A percentile compares a stretch with the other conserved stretches of the same genome.
phyloP scores from a whole-genome alignment of 2,329 filamentous ascomycete species.

The Diaporthe sp. region DNA sequence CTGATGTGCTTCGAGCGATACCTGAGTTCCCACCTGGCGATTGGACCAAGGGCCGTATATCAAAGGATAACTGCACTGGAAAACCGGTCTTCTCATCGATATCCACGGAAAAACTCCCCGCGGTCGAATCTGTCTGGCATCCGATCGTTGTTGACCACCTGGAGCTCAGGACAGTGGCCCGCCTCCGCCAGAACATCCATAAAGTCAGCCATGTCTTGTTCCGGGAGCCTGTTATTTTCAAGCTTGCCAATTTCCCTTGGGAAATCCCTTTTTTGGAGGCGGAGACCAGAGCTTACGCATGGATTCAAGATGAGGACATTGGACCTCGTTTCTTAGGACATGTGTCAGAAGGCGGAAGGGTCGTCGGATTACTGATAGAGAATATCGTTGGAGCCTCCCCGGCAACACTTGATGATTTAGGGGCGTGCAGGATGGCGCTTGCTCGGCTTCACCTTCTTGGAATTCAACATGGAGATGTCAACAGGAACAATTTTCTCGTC shows the following conservation, averaged over 20 bases:
- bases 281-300: background rate
- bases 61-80: background rate
- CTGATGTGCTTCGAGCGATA: background rate
- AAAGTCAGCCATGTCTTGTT: constrained; percentile 2
- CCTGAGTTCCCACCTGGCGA: background rate
- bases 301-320: background rate
- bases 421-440: background rate
- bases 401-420: constrained; percentile 8
- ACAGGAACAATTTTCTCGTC: constrained; percentile 1
- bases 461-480: background rate
- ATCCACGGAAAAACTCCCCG: background rate
- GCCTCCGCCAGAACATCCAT: background rate
- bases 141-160: background rate
- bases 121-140: background rate
- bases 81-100: background rate
- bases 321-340: constrained; percentile 2
- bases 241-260: background rate
- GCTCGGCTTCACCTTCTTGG: background rate
- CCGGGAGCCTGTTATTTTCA: background rate
- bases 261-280: background rate
- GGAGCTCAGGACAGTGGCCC: background rate
- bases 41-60: background rate
- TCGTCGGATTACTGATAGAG: background rate
- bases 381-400: background rate
- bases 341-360: background rate